Conservation (phyloP, 2,329 filamentous ascomycete genomes). For the Pseudocercospora macadamiae region DNA sequence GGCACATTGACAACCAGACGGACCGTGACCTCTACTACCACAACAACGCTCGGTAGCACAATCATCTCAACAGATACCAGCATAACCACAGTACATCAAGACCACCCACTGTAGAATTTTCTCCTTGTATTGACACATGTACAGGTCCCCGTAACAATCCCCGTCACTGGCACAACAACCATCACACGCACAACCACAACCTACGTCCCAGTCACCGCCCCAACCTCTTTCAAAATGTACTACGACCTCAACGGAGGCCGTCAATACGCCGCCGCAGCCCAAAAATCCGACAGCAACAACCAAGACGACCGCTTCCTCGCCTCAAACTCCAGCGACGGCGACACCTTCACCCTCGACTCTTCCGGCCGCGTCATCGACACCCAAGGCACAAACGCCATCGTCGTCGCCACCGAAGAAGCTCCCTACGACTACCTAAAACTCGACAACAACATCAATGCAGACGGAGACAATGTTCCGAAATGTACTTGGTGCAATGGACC, state of each 20-base stretch:
- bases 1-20: background rate
- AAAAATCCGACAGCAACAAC: background rate
- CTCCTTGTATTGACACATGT: background rate
- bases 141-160: background rate
- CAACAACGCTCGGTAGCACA: background rate
- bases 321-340: background rate
- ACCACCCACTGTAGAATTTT: too few species aligned
- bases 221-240: conserved; percentile 2
- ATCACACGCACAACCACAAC: background rate
- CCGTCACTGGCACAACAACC: conserved; percentile 2
- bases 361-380: background rate
- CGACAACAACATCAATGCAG: background rate
- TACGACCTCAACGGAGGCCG: conserved; percentile 3
- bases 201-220: background rate
- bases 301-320: background rate
- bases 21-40: background rate
- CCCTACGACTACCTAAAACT: background rate
- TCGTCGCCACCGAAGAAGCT: background rate
- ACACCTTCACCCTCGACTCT: background rate
- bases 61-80: background rate
- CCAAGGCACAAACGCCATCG: background rate
- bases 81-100: background rate
- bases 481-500: conserved; percentile 7
- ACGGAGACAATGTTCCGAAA: background rate
- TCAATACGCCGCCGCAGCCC: background rate